Conservation (phyloP, 2,329 filamentous ascomycete genomes). For the Scytalidium sp. region DNA sequence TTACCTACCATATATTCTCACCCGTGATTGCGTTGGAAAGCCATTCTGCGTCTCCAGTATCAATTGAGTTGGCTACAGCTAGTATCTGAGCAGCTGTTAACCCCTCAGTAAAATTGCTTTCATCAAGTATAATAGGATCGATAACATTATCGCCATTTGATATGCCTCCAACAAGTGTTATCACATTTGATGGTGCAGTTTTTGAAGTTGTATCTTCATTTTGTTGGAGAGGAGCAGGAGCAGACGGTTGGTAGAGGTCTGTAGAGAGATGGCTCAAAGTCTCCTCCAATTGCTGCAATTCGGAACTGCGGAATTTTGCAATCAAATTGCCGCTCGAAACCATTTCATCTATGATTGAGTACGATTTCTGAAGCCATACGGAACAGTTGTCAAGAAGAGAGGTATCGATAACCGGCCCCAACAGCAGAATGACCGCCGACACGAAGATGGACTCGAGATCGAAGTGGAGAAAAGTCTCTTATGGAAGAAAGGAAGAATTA, state of each 20-base stretch:
- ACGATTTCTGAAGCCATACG: conserved; percentile 38
- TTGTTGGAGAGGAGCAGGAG: not conserved
- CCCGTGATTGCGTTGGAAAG: not conserved
- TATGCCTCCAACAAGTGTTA: not conserved
- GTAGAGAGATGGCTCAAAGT: not conserved
- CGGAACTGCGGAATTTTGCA: not conserved
- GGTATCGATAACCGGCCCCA: conserved; percentile 34
- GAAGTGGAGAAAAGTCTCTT: conserved; percentile 47
- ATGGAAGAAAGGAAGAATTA: not conserved
- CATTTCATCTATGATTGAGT: conserved; percentile 44
- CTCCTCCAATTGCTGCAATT: not conserved
- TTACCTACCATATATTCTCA: not conserved
- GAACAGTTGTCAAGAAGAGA: conserved; percentile 31
- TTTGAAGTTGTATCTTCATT: not conserved
- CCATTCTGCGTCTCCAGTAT: not conserved
- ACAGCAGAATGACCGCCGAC: conserved; percentile 38
- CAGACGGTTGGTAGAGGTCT: not conserved
- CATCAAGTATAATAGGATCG: not conserved
- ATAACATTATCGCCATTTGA: not conserved
- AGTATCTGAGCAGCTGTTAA: not conserved
- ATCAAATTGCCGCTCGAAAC: conserved; percentile 16
- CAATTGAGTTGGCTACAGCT: not conserved
- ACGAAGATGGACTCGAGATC: conserved; percentile 43
- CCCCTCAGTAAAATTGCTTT: not conserved
- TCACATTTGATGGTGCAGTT: not conserved